Conservation (phyloP, 2,329 filamentous ascomycete species). For the Claviceps digitariae region DNA sequence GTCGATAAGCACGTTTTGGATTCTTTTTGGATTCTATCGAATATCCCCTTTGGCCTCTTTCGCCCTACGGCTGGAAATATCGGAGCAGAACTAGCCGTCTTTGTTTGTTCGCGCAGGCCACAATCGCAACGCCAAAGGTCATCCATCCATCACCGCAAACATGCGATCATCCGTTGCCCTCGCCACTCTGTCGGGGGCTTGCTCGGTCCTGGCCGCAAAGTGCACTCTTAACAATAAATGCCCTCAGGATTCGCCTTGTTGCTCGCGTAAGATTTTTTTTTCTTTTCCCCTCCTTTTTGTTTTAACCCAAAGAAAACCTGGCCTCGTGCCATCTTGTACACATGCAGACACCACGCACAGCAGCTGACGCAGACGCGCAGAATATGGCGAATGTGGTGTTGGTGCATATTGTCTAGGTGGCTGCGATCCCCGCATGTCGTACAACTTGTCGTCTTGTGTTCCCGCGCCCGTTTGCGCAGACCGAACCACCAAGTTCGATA, state of each 20-base stretch:
- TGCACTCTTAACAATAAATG: slow-evolving; percentile 47
- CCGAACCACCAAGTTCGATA: slow-evolving; percentile 59
- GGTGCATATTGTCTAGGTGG: slow-evolving; percentile 93
- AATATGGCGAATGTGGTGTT: slow-evolving; percentile 85
- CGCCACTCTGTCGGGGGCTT: slow-evolving; percentile 19
- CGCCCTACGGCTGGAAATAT: too few relatives aligned
- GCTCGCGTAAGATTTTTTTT: slow-evolving; percentile 66
- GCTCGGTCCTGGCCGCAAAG: slow-evolving; percentile 17
- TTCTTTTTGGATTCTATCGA: too few relatives aligned
- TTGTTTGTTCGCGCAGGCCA: too few relatives aligned
- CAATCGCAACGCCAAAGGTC: background rate
- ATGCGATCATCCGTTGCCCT: slow-evolving; percentile 21
- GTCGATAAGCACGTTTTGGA: too few relatives aligned
- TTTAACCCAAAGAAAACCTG: background rate
- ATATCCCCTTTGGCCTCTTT: too few relatives aligned
- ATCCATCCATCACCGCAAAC: background rate
- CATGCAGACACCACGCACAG: background rate
- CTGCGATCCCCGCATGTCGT: slow-evolving; percentile 79
- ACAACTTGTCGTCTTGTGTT: slow-evolving; percentile 69
- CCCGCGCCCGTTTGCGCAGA: slow-evolving; percentile 72
- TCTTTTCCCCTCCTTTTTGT: too few relatives aligned
- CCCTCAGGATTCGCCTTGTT: slow-evolving; percentile 60
- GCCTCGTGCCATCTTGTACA: background rate
- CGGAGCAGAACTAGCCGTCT: too few relatives aligned
- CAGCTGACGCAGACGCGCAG: slow-evolving; percentile 30